Evolutionary conservation across 176 grass and related monocot species (phyloP), one percentile per base, ranked within the genome.

Genomic region (Triticum urartu): DNA sequence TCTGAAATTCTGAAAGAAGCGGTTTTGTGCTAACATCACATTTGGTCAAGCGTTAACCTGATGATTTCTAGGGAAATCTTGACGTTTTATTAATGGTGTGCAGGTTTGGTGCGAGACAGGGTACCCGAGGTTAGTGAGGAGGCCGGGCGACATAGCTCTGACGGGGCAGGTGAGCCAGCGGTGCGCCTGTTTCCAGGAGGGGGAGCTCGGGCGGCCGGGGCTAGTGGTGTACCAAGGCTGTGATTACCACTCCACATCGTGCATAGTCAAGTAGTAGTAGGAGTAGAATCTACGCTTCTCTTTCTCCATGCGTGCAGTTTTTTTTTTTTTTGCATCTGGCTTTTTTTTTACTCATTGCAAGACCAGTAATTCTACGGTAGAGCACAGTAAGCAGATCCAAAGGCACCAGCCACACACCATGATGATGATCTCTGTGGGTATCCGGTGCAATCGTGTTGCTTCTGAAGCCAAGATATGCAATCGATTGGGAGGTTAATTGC

Each of bases 61-160:
- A 59, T 0, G 50, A 2, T 18, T 18, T 72, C 48, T 52, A 25
- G 38, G 38, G 38, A 39, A 39, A 39, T 2, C 38, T 9, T 39
- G 32, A 85, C 5, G 33, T 6, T 24, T 21, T 68, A 5, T 21
- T 78, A 28, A 35, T 64, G 75, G 56, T 80, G 84, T 86, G 72
- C 80, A 96, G 94, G 97, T 99, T 30, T 99, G 97, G 94, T 99
- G 97, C 80, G 97, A 99, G 0, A 72, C 61, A 61, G 92, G 94
- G 47, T 96, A 96, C 61, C 97, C 97, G 72, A 89, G 97, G 79
- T 71, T 99, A 79, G 87, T 96, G 35, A 85, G 87, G 87, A 82
- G 89, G 68, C 89, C 94, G 8, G 92, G 85, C 33, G 94, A 96
- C 79, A 96, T 93, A 79, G 97, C 94, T 22, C 87, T 99, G 79